Percentiles rank a stretch among this genome's conserved stretches.
These are phyloP conservation scores for Vanrija sp. DNA, from an alignment of 1,284 basidiomycete genomes.

Conservation along the genomic window DNA sequence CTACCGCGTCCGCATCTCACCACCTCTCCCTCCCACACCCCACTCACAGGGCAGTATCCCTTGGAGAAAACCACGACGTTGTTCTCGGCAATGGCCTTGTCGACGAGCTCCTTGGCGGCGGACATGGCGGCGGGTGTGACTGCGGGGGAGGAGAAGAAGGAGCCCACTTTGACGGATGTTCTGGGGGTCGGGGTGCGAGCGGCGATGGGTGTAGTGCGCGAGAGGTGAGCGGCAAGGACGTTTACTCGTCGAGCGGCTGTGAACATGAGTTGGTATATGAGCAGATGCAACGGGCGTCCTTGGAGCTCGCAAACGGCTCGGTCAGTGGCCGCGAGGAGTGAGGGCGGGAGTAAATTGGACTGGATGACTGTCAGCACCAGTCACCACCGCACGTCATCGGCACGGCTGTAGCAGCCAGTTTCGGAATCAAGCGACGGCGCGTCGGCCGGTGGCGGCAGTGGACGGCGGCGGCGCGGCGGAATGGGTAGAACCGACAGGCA, in stretches of 20 bases:
- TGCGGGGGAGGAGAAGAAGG: slow-evolving; percentile 34
- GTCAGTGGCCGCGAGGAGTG: too few relatives aligned
- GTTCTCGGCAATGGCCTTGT: slow-evolving; percentile 44
- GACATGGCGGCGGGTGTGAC: slow-evolving; percentile 28
- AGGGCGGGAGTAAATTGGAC: too few relatives aligned
- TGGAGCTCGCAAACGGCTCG: too few relatives aligned
- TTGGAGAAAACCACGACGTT: slow-evolving; percentile 47
- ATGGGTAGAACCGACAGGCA: too few relatives aligned
- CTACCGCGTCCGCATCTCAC: not conserved
- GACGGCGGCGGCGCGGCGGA: too few relatives aligned
- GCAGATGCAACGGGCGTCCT: not conserved
- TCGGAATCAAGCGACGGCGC: too few relatives aligned
- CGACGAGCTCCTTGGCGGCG: slow-evolving; percentile 40
- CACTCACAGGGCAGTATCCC: slow-evolving; percentile 48
- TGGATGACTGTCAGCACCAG: too few relatives aligned
- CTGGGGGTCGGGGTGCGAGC: not conserved
- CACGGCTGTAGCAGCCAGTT: too few relatives aligned
- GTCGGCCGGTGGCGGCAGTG: too few relatives aligned
- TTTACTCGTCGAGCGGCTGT: slow-evolving; percentile 27
- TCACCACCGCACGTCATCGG: too few relatives aligned
- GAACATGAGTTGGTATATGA: slow-evolving; percentile 17
- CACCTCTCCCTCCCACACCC: not conserved
- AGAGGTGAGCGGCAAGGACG: slow-evolving; percentile 19
- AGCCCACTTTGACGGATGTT: slow-evolving; percentile 43
- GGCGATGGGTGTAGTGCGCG: not conserved